Evolutionary conservation across 441 rosid genomes (phyloP), one percentile per base, ranked within the genome.

Genomic region (Arabidopsis hybrid): DNA sequence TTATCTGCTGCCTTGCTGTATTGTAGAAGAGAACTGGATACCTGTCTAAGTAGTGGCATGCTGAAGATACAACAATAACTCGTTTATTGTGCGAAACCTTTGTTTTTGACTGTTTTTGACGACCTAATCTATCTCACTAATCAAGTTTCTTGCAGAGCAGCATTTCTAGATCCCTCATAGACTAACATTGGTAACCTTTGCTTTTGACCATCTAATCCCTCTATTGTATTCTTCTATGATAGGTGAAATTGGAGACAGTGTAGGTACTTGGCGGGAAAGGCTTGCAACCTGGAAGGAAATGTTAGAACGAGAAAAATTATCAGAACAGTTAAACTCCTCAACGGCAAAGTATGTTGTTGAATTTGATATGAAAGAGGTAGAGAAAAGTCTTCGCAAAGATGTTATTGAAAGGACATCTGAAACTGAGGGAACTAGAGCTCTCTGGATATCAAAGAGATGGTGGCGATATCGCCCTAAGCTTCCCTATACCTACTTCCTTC

Each of bases 381-480:
- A 94, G 80, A 89, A 94, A 55, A 94, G 97, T 86, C 94, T 94
- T 69, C 90, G 89, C 71, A 87, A 84, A 82, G 95, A 94, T 82
- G 87, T 94, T 45, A 80, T 78, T 57, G 90, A 85, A 75, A 92
- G 81, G 81, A 78, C 75, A 65, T 68, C 87, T 14, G 88, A 84
- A 69, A 77, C 91, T 26, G 85, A 78, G 65, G 93, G 97, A 83
- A 82, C 85, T 26, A 86, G 95, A 80, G 97, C 92, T 67, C 87
- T 89, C 46, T 94, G 98, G 98, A 94, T 94, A 82, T 84, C 98
- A 45, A 94, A 94, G 85, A 88, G 99, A 83, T 95, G 99, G 99
- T 95, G 99, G 99, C 89, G 85, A 35, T 92, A 92, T 80, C 97
- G 96, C 76, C 99, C 99, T 63, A 89, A 85, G 80, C 86, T 95